A percentile compares a stretch with the other conserved stretches of the same genome.
phyloP scores from a whole-genome alignment of 495 filamentous ascomycete genomes.

The Gamarada debralockiae region DNA sequence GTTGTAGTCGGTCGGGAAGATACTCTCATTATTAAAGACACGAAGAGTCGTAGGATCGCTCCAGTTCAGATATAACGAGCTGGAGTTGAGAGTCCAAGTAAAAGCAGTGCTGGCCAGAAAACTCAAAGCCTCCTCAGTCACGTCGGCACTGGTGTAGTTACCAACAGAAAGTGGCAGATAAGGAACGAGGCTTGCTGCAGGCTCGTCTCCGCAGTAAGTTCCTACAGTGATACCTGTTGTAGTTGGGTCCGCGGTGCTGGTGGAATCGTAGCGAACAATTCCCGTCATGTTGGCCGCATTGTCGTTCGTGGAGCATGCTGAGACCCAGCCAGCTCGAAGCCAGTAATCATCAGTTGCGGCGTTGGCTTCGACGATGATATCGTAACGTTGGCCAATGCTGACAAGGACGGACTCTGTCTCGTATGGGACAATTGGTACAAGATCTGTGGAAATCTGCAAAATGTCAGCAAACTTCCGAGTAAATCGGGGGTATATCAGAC shows the following conservation, averaged over 20 bases:
- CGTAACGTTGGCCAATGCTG: conserved; percentile 66
- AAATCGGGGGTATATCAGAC: no score
- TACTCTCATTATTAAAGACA: conserved; percentile 30
- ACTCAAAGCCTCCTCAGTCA: conserved; percentile 19
- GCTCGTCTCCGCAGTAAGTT: conserved; percentile 29
- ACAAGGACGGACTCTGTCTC: conserved; percentile 44
- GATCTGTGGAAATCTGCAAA: conserved; percentile 44
- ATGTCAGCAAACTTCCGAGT: no score
- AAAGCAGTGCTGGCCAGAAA: conserved; percentile 24
- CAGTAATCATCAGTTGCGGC: conserved; percentile 54
- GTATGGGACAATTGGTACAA: conserved; percentile 48
- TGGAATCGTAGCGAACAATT: conserved; percentile 49
- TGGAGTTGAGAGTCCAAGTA: conserved; percentile 39
- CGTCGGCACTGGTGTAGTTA: conserved; percentile 13
- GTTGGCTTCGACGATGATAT: conserved; percentile 63
- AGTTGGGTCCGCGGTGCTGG: conserved; percentile 30
- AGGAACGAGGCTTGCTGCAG: conserved; percentile 27
- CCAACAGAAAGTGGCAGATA: conserved; percentile 28
- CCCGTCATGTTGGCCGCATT: conserved; percentile 48
- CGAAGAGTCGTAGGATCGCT: conserved; percentile 34
- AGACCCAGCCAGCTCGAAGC: conserved; percentile 29
- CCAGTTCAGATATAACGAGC: conserved; percentile 39
- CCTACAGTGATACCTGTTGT: conserved; percentile 24
- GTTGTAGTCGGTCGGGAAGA: conserved; percentile 35
- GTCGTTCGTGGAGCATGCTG: conserved; percentile 40